These are phyloP conservation scores for Stephanodiscus minutulus DNA, from an alignment of 108 stramenopile genomes.

Conservation along the genomic window DNA sequence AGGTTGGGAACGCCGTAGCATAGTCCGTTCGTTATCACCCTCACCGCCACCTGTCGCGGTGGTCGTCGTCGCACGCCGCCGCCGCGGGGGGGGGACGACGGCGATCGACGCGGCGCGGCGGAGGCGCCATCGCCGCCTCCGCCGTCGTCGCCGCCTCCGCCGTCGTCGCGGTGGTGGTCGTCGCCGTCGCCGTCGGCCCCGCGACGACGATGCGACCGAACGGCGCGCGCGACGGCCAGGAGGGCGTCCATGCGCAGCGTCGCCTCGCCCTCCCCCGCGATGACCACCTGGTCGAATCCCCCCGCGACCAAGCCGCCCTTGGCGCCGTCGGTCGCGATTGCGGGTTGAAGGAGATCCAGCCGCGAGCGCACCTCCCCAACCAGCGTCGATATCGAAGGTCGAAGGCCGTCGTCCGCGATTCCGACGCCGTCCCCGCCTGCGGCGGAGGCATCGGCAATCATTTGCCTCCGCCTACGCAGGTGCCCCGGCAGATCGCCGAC, in stretches of 20 bases:
- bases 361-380: constrained; percentile 37
- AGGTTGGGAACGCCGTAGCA: constrained; percentile 34
- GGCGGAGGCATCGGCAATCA: too few relatives aligned
- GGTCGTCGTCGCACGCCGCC: neutral
- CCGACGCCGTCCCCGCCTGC: neutral
- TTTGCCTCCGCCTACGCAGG: neutral
- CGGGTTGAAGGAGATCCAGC: neutral
- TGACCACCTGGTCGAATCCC: constrained; percentile 53
- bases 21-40: constrained; percentile 45
- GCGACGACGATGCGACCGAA: constrained; percentile 6
- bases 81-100: neutral
- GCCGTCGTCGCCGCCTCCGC: neutral
- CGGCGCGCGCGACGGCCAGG: constrained; percentile 32
- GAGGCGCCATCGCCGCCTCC: neutral
- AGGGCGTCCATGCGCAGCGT: constrained; percentile 66
- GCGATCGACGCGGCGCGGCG: neutral
- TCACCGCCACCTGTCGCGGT: constrained; percentile 1
- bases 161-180: neutral
- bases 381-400: constrained; percentile 49
- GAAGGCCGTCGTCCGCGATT: constrained; percentile 25
- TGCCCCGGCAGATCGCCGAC: neutral
- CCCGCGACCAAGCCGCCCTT: too few relatives aligned
- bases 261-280: constrained; percentile 80
- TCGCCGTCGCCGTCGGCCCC: too few relatives aligned
- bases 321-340: neutral